phyloP scores from a whole-genome alignment of 345 rosid genomes.

The Pugionium cornutum region DNA sequence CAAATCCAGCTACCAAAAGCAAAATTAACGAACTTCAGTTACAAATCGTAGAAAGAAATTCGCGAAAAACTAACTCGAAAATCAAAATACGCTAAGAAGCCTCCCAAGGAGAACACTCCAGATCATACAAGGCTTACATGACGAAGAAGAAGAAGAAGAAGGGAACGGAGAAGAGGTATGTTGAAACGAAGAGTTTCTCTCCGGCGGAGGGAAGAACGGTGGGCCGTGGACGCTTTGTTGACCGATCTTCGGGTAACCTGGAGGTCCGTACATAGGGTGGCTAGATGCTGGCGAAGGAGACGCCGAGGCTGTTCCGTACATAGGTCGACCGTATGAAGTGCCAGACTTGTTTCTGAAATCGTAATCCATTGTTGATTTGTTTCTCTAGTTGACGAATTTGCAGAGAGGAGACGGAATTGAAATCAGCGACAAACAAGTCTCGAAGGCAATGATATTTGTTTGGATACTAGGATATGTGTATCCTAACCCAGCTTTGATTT shows the following conservation, averaged over 20 bases:
- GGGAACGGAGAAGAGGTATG: conserved; percentile 45
- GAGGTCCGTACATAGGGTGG: conserved; percentile 54
- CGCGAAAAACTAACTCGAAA: not conserved
- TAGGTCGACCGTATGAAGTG: conserved; percentile 45
- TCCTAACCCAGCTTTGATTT: not conserved
- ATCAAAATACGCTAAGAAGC: not conserved
- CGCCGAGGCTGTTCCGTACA: conserved; percentile 46
- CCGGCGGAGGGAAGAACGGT: conserved; percentile 44
- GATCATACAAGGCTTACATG: conserved; percentile 44
- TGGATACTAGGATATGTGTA: conserved; percentile 6
- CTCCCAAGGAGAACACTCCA: not conserved
- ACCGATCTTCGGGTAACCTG: conserved; percentile 69
- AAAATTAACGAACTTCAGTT: too few species aligned
- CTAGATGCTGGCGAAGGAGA: conserved; percentile 41
- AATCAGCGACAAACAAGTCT: conserved; percentile 11
- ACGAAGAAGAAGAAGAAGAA: conserved; percentile 37
- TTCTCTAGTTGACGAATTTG: not conserved
- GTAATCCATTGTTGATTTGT: conserved; percentile 43
- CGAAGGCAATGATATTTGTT: conserved; percentile 10
- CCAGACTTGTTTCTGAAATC: conserved; percentile 55
- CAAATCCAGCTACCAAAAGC: conserved; percentile 58
- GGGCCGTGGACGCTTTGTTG: conserved; percentile 49
- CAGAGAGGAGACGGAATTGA: not conserved
- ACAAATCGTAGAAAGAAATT: too few species aligned
- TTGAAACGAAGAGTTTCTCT: conserved; percentile 49